phyloP scores from a whole-genome alignment of 495 filamentous ascomycete genomes.

The Penicillium antarcticum region DNA sequence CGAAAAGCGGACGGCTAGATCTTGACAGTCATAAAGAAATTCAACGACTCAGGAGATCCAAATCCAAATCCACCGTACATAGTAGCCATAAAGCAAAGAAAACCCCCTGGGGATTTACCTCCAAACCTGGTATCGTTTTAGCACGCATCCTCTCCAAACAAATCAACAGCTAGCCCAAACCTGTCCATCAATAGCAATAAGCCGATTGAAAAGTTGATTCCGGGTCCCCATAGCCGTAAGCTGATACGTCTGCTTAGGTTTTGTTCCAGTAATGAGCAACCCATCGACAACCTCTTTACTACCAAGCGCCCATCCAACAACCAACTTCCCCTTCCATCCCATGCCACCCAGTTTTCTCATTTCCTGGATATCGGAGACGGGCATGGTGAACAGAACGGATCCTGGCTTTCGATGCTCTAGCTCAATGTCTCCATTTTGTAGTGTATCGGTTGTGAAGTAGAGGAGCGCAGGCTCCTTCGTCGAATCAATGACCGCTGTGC shows the following conservation, averaged over 20 bases:
- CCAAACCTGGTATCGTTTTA: conserved; percentile 24
- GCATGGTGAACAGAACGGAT: conserved; percentile 41
- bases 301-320: conserved; percentile 80
- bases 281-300: conserved; percentile 73
- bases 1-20: too few species aligned
- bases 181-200: conserved; percentile 79
- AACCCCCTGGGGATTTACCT: neutral
- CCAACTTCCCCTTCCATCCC: conserved; percentile 84
- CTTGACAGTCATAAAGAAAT: too few species aligned
- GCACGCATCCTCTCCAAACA: conserved; percentile 11
- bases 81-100: neutral
- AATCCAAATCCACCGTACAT: neutral
- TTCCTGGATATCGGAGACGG: conserved; percentile 60
- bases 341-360: conserved; percentile 79
- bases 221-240: conserved; percentile 71
- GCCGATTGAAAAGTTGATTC: conserved; percentile 82
- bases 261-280: conserved; percentile 61
- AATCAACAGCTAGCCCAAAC: conserved; percentile 80
- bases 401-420: conserved; percentile 41
- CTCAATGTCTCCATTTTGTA: conserved; percentile 8
- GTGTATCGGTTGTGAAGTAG: conserved; percentile 46
- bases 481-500: conserved; percentile 66
- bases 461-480: conserved; percentile 31
- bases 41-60: too few species aligned
- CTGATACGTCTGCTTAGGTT: conserved; percentile 46